Evolutionary conservation across 2,329 filamentous ascomycete species (phyloP).

Genomic region (Thelonectria discophora): DNA sequence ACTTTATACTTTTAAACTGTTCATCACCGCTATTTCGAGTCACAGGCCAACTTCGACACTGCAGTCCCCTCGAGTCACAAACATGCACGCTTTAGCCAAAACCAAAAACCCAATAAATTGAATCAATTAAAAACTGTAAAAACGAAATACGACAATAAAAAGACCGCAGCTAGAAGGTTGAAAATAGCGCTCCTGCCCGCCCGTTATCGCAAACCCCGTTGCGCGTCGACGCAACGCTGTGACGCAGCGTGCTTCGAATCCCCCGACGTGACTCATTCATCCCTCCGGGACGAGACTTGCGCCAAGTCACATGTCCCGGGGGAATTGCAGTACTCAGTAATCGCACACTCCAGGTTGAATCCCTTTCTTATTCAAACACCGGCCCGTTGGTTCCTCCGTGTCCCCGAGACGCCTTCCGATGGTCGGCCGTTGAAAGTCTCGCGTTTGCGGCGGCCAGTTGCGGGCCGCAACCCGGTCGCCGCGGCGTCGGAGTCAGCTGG

Average conservation of each 20-base stretch:
- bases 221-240: neutral
- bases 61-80: too few species aligned
- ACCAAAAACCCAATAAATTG: neutral
- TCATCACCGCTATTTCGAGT: too few species aligned
- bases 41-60: too few species aligned
- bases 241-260: too few species aligned
- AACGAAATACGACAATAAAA: neutral
- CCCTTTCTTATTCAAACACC: neutral
- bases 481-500: neutral
- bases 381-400: neutral
- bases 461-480: neutral
- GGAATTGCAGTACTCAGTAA: too few species aligned
- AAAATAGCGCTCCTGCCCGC: neutral
- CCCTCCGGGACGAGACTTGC: conserved; percentile 17
- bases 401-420: neutral
- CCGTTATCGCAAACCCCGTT: conserved; percentile 13
- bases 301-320: conserved; percentile 28
- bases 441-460: conserved; percentile 5
- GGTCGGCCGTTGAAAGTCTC: neutral
- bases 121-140: neutral
- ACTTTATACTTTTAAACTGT: too few species aligned
- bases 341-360: too few species aligned
- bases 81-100: neutral
- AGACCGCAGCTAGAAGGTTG: too few species aligned
- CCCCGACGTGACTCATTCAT: conserved; percentile 25